Conservation (phyloP, 805 yeast species). For the Kazachstania bromeliacearum region DNA sequence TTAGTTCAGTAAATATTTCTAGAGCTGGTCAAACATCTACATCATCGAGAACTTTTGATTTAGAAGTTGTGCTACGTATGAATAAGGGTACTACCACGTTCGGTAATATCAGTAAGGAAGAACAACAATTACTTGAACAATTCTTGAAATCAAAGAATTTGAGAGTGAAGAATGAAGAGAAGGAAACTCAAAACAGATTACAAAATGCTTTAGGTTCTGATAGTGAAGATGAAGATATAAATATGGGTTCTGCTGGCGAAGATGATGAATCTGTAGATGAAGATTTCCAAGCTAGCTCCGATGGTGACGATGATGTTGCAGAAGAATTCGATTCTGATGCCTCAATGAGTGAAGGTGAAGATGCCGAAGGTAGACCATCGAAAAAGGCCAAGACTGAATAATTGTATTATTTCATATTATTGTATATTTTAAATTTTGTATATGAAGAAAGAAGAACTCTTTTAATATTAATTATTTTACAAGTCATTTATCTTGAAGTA, state of each 20-base stretch:
- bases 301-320: constrained; percentile 57
- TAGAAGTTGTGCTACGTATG: constrained; percentile 64
- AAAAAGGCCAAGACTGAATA: constrained; percentile 29
- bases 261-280: constrained; percentile 79
- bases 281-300: constrained; percentile 53
- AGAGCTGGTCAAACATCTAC: constrained; percentile 77
- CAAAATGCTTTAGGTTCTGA: constrained; percentile 66
- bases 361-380: constrained; percentile 29
- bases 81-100: constrained; percentile 67
- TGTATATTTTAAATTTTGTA: not conserved
- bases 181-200: constrained; percentile 72
- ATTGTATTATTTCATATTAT: not conserved
- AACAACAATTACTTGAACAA: constrained; percentile 68
- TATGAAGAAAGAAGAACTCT: not conserved
- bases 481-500: too few species aligned
- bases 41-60: constrained; percentile 81
- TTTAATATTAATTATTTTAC: not conserved
- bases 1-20: constrained; percentile 68
- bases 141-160: constrained; percentile 72
- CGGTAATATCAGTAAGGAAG: constrained; percentile 84
- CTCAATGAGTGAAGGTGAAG: constrained; percentile 24
- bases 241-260: constrained; percentile 64
- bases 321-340: constrained; percentile 75
- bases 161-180: constrained; percentile 79
- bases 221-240: constrained; percentile 37